Evolutionary conservation across 1,139 yeast genomes (phyloP), one percentile per base, ranked within the genome.

Genomic region (Saccharomyces pastorianus): DNA sequence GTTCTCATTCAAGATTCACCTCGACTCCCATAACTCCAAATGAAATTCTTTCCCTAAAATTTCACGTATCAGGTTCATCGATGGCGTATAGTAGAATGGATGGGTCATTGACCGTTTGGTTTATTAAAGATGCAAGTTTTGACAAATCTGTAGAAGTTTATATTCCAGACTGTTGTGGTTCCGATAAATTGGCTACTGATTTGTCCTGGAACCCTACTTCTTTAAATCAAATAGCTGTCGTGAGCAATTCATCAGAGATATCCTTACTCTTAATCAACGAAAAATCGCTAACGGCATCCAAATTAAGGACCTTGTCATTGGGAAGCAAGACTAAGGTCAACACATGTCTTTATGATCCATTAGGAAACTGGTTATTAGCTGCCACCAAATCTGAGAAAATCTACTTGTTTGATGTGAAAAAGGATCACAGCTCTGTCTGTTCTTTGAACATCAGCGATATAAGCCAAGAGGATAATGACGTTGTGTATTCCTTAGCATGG

Each of bases 161-260:
- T 3, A 74, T 73, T 5, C 73, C 78, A 0, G 67, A 74, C 17
- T 68, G 73, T 1, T 73, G 79, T 2, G 78, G 82, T 1, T 84
- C 80, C 57, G 71, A 70, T 1, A 73, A 72, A 55, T 70, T 80
- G 1, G 80, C 82, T 1, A 79, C 78, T 49, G 66, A 77, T 14
- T 60, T 86, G 2, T 67, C 81, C 1, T 87, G 93, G 90, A 76
- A 82, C 55, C 87, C 90, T 0, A 64, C 64, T 14, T 74, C 77
- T 49, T 80, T 79, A 26, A 73, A 71, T 47, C 70, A 77, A 27
- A 73, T 87, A 57, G 87, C 82, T 1, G 76, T 87, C 2, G 85
- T 81, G 14, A 83, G 85, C 1, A 70, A 79, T 52, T 88, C 84
- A 59, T 68, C 70, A n/a, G 66, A 66, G 48, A 67, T 86, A 31